phyloP scores from a whole-genome alignment of 2,329 filamentous ascomycete genomes.

The Lecanicillium sp. region DNA sequence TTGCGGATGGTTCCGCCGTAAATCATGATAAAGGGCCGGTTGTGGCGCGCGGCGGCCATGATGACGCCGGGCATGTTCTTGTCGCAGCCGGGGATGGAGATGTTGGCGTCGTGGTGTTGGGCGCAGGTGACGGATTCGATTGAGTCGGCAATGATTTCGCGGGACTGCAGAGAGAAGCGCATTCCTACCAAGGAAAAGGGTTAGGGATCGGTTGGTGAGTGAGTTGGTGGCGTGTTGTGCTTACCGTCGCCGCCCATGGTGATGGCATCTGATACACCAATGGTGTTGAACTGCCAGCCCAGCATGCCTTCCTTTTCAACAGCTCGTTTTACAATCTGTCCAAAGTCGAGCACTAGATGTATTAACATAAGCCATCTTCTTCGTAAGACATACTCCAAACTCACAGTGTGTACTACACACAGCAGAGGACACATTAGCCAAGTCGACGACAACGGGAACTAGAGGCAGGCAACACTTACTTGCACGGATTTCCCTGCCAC shows the following conservation, averaged over 20 bases:
- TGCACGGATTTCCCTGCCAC: conserved; percentile 98
- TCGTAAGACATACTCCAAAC: conserved; percentile 10
- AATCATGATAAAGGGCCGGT: conserved; percentile 88
- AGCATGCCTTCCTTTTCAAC: conserved; percentile 79
- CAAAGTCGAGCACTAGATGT: conserved; percentile 67
- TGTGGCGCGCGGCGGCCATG: conserved; percentile 86
- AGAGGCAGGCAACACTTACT: conserved; percentile 45
- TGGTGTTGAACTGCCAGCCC: conserved; percentile 89
- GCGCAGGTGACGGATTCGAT: conserved; percentile 91
- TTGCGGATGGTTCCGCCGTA: conserved; percentile 88
- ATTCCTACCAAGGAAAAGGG: no score
- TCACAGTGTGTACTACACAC: conserved; percentile 31
- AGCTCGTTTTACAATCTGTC: conserved; percentile 76
- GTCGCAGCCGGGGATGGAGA: conserved; percentile 88
- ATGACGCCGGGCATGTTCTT: conserved; percentile 96
- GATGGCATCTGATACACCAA: conserved; percentile 83
- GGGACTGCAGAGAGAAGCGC: conserved; percentile 83
- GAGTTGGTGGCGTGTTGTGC: conserved; percentile 9
- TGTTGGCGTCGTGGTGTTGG: conserved; percentile 87
- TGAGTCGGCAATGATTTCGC: conserved; percentile 89
- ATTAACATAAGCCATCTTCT: neutral
- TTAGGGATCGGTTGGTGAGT: neutral
- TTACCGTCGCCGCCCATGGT: conserved; percentile 89
- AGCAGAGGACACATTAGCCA: neutral
- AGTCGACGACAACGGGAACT: neutral